Base-by-base conservation (phyloP, 148 eudicot genomes). In the Silene uniflora region DNA sequence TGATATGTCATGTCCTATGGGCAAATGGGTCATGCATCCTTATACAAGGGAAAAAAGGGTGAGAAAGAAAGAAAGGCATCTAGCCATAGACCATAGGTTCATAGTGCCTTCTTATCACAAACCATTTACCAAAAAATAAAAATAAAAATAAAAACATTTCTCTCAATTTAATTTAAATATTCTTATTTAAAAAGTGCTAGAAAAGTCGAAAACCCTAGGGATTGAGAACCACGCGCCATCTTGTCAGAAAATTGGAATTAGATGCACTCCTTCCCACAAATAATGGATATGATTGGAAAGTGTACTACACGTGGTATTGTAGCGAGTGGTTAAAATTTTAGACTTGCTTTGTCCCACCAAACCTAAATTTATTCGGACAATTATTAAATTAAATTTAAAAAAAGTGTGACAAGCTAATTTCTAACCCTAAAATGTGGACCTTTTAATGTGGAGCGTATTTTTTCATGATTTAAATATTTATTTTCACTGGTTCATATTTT, bases 261-360 rank as follows among this genome's bases (percentile, higher is more conserved):
- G 69, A 65, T 65, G 69, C 69, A 65, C 69, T 29, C 69, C 69
- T 27, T 35, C 44, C 69, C 69, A 65, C 69, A 65, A 3, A 65
- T 65, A 24, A 13, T 27, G 69, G 69, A 65, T 65, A 29, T 65
- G 69, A 65, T 65, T 65, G 69, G 68, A 29, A 65, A 29, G 69
- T 65, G 69, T 27, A 2, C 4, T 4, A 14, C 44, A 65, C 69
- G 69, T 65, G 69, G 39, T 18, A 21, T 6, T 64, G 19, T 29
- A 18, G 18, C 4, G 10, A 2, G 44, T 64, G 67, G 67, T 12
- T 27, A 12, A 17, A 17, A 4, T 5, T 4, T 4, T 11, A 0
- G 5, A 52, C 56, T 6, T 39, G 32, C 16, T 62, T 24, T 62
- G 66, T 62, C 69, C 69, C 69, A 65, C 69, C 69, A 65, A 65